phyloP scores from a whole-genome alignment of 2,329 filamentous ascomycete species.

The Diaporthe ampelina region DNA sequence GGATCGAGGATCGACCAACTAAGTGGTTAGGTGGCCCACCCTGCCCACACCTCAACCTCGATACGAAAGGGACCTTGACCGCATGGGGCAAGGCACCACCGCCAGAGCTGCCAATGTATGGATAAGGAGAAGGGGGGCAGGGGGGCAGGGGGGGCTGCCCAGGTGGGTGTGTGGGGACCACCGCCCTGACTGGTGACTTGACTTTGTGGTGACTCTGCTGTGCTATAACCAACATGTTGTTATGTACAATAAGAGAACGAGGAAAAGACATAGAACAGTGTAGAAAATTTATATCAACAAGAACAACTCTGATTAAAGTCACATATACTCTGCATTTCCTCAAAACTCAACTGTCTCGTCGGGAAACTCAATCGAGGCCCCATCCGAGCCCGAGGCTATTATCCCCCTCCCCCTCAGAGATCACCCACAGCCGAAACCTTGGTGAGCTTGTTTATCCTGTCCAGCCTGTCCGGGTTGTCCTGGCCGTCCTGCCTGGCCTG shows the following conservation, averaged over 20 bases:
- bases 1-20: conserved; percentile 11
- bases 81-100: neutral
- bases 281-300: no score
- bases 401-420: neutral
- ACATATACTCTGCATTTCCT: neutral
- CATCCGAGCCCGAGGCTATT: no score
- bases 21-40: neutral
- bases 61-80: conserved; percentile 34
- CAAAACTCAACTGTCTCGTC: neutral
- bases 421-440: conserved; percentile 27
- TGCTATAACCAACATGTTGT: neutral
- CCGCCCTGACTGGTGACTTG: neutral
- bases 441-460: conserved; percentile 15
- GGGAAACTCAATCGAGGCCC: conserved; percentile 3
- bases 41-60: conserved; percentile 1
- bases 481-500: no score
- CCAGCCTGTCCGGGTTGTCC: no score
- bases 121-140: neutral
- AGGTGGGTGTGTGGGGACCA: neutral
- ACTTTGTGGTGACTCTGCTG: no score
- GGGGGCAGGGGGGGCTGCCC: neutral
- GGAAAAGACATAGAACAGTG: no score
- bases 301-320: no score
- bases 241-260: no score
- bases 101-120: neutral